phyloP scores from a whole-genome alignment of 2,329 filamentous ascomycete species.

The Coniochaeta ligniaria region DNA sequence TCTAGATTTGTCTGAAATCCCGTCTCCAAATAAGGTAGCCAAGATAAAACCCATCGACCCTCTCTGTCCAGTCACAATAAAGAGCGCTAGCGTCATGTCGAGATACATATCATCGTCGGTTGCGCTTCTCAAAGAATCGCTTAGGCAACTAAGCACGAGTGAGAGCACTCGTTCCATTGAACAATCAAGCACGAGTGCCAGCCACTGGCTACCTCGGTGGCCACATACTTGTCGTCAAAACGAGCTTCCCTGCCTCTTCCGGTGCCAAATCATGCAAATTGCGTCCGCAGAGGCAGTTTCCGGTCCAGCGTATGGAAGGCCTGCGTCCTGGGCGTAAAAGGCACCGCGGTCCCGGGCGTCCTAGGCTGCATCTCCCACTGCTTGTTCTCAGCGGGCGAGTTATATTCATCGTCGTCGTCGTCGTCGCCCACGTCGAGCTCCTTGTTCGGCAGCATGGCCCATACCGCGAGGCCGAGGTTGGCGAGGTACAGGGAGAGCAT shows the following conservation, averaged over 20 bases:
- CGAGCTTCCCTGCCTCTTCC: neutral
- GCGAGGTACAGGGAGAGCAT: slow-evolving; percentile 58
- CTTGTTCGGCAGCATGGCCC: slow-evolving; percentile 50
- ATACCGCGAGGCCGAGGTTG: slow-evolving; percentile 53
- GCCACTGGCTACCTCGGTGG: too few species aligned
- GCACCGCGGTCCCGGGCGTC: slow-evolving; percentile 19
- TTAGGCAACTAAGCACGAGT: neutral
- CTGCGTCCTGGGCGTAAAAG: slow-evolving; percentile 59
- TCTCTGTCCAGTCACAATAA: neutral
- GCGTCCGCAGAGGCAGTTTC: slow-evolving; percentile 41
- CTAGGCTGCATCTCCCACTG: slow-evolving; percentile 50
- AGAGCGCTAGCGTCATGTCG: neutral
- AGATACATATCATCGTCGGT: neutral
- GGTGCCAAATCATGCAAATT: neutral
- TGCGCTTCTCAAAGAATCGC: neutral
- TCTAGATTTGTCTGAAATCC: neutral
- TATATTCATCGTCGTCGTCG: slow-evolving; percentile 33
- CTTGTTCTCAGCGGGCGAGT: slow-evolving; percentile 29
- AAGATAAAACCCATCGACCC: neutral
- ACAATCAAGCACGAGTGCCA: too few species aligned
- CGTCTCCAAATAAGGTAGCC: neutral
- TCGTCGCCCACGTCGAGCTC: slow-evolving; percentile 38
- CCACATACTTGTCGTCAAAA: neutral
- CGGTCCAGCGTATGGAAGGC: slow-evolving; percentile 59
- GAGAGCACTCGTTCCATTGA: neutral